Evolutionary conservation across 495 filamentous ascomycete species (phyloP).

Genomic region (Tuber umbilicatum): DNA sequence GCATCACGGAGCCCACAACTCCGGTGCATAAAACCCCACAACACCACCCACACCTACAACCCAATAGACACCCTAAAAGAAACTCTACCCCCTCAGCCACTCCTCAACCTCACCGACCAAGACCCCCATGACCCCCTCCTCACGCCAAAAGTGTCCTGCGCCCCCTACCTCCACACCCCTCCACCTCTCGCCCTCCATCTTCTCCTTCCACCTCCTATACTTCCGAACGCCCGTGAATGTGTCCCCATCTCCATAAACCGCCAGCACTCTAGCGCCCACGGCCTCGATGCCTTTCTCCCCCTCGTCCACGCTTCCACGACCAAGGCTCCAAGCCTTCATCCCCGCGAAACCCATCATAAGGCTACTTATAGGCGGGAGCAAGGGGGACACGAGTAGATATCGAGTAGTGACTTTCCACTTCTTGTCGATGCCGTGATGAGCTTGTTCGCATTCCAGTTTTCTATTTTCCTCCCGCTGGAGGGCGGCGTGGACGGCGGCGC

Average conservation of each 20-base stretch:
- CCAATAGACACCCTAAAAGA: not conserved
- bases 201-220: slow-evolving; percentile 62
- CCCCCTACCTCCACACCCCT: slow-evolving; percentile 57
- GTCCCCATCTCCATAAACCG: slow-evolving; percentile 73
- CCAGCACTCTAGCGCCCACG: slow-evolving; percentile 54
- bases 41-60: not conserved
- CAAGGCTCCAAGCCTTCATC: slow-evolving; percentile 23
- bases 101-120: slow-evolving; percentile 44
- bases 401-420: slow-evolving; percentile 44
- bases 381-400: slow-evolving; percentile 77
- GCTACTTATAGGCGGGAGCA: slow-evolving; percentile 44
- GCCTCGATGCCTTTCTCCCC: slow-evolving; percentile 45
- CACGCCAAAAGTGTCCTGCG: slow-evolving; percentile 80
- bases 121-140: slow-evolving; percentile 54
- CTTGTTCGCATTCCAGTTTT: slow-evolving; percentile 1
- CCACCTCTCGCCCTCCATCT: slow-evolving; percentile 47
- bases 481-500: slow-evolving; percentile 12
- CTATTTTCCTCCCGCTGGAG: slow-evolving; percentile 2
- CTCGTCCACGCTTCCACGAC: slow-evolving; percentile 44
- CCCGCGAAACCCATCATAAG: slow-evolving; percentile 27
- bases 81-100: slow-evolving; percentile 17
- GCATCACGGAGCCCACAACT: not conserved
- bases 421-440: not conserved
- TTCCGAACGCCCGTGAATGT: slow-evolving; percentile 64
- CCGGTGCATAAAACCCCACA: not conserved